Evolutionary conservation across 2,329 filamentous ascomycete species (phyloP).

Genomic region (Ophiocordyceps unilateralis): DNA sequence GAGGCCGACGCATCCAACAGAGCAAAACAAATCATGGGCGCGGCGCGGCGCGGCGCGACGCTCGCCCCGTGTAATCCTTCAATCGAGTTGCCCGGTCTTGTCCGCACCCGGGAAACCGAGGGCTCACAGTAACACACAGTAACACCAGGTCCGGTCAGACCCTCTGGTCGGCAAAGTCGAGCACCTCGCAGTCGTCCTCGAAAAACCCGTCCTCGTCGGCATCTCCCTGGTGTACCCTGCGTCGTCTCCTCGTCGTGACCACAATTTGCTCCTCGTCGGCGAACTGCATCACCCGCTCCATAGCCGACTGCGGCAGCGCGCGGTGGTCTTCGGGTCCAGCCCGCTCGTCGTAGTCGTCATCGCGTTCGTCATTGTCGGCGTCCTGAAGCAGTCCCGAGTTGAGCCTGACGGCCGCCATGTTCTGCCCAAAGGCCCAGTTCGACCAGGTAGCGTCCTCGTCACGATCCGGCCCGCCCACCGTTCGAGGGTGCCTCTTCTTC

Average conservation of each 20-base stretch:
- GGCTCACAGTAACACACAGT: too few species aligned
- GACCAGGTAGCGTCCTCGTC: constrained; percentile 5
- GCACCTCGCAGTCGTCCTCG: constrained; percentile 80
- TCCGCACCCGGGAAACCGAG: not conserved
- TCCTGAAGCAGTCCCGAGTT: constrained; percentile 30
- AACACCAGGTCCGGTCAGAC: constrained; percentile 23
- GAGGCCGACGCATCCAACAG: constrained; percentile 12
- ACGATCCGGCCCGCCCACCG: not conserved
- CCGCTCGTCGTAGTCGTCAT: constrained; percentile 33
- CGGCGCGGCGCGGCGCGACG: not conserved
- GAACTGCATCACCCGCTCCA: constrained; percentile 44
- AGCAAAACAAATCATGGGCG: constrained; percentile 9
- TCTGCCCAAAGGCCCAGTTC: constrained; percentile 44
- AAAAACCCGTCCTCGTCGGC: constrained; percentile 64
- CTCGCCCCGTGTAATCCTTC: not conserved
- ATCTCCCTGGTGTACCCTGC: constrained; percentile 28
- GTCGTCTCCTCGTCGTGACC: constrained; percentile 60
- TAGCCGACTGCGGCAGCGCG: constrained; percentile 43
- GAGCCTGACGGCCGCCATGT: constrained; percentile 30
- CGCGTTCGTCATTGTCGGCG: constrained; percentile 24
- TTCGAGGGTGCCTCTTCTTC: constrained; percentile 11
- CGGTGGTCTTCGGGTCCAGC: constrained; percentile 35
- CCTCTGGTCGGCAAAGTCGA: constrained; percentile 67
- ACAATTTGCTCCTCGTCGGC: constrained; percentile 61
- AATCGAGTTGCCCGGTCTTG: not conserved